A percentile compares a stretch with the other conserved stretches of the same genome.
These are phyloP conservation scores for Phytopythium boreale DNA, from an alignment of 352 stramenopile species.

Conservation along the genomic window DNA sequence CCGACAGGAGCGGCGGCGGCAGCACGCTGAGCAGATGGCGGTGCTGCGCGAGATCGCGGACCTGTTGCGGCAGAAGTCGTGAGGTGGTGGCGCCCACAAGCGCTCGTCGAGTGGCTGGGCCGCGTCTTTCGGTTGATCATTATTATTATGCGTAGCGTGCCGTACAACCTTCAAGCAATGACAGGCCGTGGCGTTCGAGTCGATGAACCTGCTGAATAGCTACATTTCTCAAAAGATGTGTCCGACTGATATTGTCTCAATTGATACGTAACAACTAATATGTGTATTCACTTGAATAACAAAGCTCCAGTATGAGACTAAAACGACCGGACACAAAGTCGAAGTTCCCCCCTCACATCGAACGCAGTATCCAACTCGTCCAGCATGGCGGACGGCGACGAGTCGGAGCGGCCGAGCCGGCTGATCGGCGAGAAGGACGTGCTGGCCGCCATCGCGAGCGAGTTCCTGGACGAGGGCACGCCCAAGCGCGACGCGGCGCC, in stretches of 20 bases:
- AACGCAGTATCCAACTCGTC: background rate
- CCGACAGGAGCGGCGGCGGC: slow-evolving; percentile 40
- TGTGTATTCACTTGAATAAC: background rate
- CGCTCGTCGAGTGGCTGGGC: background rate
- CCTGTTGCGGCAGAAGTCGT: slow-evolving; percentile 24
- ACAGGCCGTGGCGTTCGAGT: too few species aligned
- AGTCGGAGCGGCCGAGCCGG: slow-evolving; percentile 23
- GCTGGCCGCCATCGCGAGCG: slow-evolving; percentile 66
- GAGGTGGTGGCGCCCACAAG: background rate
- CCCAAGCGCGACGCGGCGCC: slow-evolving; percentile 55
- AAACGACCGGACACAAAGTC: background rate
- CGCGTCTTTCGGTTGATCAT: background rate
- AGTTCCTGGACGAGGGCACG: slow-evolving; percentile 66
- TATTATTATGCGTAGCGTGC: too few species aligned
- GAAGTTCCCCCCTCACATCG: background rate
- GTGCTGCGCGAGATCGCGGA: slow-evolving; percentile 38
- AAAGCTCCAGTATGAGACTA: background rate
- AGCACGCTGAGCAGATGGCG: slow-evolving; percentile 59
- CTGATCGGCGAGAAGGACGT: slow-evolving; percentile 77
- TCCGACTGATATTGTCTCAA: background rate
- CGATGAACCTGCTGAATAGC: too few species aligned
- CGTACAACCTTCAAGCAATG: too few species aligned
- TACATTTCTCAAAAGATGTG: background rate
- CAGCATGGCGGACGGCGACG: slow-evolving; percentile 26
- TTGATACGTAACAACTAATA: background rate